phyloP scores from a whole-genome alignment of 805 yeast genomes.

The Teunomyces atbi region DNA sequence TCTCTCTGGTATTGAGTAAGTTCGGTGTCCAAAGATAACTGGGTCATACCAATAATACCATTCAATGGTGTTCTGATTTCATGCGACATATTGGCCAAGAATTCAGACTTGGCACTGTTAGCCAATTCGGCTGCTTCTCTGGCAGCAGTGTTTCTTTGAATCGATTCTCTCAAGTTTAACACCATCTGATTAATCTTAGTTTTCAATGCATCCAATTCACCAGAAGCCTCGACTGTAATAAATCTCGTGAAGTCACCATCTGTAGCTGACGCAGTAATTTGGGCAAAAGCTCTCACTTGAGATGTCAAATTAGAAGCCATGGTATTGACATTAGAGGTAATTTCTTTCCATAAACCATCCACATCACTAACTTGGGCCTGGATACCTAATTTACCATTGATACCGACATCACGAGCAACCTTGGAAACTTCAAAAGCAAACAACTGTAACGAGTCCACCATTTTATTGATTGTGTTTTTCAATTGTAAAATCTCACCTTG shows the following conservation, averaged over 20 bases:
- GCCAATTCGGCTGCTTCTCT: constrained; percentile 94
- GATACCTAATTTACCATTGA: constrained; percentile 88
- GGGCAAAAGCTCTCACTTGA: constrained; percentile 91
- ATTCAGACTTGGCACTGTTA: constrained; percentile 84
- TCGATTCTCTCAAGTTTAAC: constrained; percentile 79
- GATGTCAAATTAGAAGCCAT: constrained; percentile 94
- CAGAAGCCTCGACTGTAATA: constrained; percentile 87
- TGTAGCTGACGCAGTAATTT: constrained; percentile 90
- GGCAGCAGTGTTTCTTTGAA: constrained; percentile 89
- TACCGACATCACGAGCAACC: constrained; percentile 91
- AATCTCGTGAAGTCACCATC: constrained; percentile 90
- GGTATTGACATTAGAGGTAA: constrained; percentile 86
- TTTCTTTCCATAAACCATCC: constrained; percentile 89
- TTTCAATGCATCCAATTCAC: constrained; percentile 79
- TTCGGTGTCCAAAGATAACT: constrained; percentile 82
- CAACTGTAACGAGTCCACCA: constrained; percentile 88
- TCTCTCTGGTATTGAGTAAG: constrained; percentile 89
- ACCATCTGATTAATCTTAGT: constrained; percentile 61
- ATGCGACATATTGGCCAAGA: constrained; percentile 79
- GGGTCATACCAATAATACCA: constrained; percentile 93
- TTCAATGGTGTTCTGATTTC: constrained; percentile 91
- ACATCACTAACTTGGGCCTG: constrained; percentile 90
- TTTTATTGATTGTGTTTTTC: constrained; percentile 82
- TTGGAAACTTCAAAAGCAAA: constrained; percentile 87
- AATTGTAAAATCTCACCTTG: constrained; percentile 87